These are phyloP conservation scores for Syzygium jambos DNA, from an alignment of 345 rosid genomes.

Conservation along the genomic window DNA sequence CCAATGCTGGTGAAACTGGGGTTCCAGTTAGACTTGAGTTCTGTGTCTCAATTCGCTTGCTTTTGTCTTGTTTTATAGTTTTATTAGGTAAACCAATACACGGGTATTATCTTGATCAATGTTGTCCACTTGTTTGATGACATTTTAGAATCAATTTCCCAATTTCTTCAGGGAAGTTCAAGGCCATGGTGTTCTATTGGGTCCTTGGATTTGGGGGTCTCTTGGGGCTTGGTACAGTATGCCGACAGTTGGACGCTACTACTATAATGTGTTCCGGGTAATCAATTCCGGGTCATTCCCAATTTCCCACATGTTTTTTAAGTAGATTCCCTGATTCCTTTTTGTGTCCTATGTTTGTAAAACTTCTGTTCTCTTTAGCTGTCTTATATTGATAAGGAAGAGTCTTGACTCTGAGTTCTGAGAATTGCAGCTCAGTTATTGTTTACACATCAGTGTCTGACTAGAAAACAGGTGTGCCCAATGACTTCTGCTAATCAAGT, in stretches of 20 bases:
- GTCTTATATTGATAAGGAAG: neutral
- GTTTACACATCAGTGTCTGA: neutral
- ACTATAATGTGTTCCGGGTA: constrained; percentile 55
- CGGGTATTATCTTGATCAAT: neutral
- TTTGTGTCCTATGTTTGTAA: neutral
- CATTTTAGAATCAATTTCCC: neutral
- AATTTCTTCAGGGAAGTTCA: constrained; percentile 35
- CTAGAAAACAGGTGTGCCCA: neutral
- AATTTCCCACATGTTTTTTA: neutral
- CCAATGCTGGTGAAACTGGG: neutral
- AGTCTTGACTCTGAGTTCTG: neutral
- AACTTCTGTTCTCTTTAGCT: neutral
- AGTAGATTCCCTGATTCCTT: neutral
- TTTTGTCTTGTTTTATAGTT: neutral
- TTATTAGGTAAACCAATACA: neutral
- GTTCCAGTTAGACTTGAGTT: constrained; percentile 30
- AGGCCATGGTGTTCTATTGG: constrained; percentile 60
- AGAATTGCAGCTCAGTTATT: neutral
- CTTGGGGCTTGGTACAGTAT: constrained; percentile 78
- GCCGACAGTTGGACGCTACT: constrained; percentile 75
- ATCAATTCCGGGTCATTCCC: neutral
- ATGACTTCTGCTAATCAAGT: neutral
- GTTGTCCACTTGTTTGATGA: neutral
- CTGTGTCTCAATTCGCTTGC: neutral
- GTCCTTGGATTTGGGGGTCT: constrained; percentile 82